Conservation (phyloP, 2,329 filamentous ascomycete genomes). For the Juglanconis sp. region DNA sequence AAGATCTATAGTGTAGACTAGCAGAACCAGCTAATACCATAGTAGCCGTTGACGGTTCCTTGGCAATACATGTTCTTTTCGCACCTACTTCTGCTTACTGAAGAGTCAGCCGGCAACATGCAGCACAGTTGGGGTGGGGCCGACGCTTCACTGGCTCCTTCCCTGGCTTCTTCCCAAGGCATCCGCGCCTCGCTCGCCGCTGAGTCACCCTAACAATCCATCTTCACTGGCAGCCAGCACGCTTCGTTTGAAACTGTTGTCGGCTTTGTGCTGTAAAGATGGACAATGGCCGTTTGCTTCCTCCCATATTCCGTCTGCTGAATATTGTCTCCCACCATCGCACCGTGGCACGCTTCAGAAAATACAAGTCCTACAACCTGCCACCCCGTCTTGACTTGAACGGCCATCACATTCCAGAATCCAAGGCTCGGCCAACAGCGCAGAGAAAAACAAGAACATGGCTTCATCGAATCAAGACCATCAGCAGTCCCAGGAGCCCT, state of each 20-base stretch:
- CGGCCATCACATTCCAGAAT: too few relatives aligned
- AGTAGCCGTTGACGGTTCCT: too few relatives aligned
- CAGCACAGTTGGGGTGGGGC: background rate
- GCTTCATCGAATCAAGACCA: background rate
- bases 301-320: too few relatives aligned
- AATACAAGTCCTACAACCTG: too few relatives aligned
- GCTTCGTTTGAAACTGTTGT: background rate
- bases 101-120: conserved; percentile 5
- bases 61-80: background rate
- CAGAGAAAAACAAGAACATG: background rate
- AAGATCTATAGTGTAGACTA: too few relatives aligned
- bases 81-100: background rate
- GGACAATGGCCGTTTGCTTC: background rate
- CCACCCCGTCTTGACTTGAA: too few relatives aligned
- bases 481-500: conserved; percentile 22
- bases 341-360: too few relatives aligned
- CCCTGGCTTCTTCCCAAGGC: background rate
- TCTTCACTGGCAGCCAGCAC: background rate
- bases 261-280: background rate
- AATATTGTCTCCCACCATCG: too few relatives aligned
- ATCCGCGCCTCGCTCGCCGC: background rate
- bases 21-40: too few relatives aligned
- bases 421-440: too few relatives aligned
- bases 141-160: background rate
- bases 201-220: background rate